Evolutionary conservation across 345 rosid genomes (phyloP).

Genomic region (Syzygium oleosum): DNA sequence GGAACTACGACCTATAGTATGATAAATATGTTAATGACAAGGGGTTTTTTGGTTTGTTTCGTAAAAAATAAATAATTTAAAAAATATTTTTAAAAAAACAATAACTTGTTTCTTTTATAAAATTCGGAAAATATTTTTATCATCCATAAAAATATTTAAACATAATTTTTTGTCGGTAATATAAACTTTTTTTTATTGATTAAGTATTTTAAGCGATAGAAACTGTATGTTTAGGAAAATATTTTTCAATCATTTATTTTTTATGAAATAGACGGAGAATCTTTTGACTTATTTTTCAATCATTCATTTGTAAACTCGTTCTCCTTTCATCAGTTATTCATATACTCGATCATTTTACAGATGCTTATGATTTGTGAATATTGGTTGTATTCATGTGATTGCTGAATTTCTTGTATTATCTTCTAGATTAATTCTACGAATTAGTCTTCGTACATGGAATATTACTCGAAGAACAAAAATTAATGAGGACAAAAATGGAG

Average conservation of each 20-base stretch:
- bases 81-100: not conserved
- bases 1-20: not conserved
- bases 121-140: not conserved
- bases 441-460: not conserved
- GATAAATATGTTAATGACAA: not conserved
- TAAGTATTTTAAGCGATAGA: not conserved
- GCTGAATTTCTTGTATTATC: not conserved
- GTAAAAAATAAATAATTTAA: not conserved
- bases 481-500: not conserved
- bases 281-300: not conserved
- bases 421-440: not conserved
- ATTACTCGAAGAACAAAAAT: not conserved
- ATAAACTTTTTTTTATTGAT: not conserved
- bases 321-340: not conserved
- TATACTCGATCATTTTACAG: not conserved
- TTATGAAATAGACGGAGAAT: not conserved
- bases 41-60: not conserved
- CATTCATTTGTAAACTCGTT: not conserved
- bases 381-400: not conserved
- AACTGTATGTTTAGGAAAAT: not conserved
- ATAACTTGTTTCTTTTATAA: not conserved
- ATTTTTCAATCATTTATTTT: not conserved
- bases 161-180: not conserved
- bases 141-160: not conserved
- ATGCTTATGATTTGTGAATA: not conserved